Evolutionary conservation across 345 rosid genomes (phyloP), one percentile per base, ranked within the genome.

Genomic region (Noccaea bulbosa): DNA sequence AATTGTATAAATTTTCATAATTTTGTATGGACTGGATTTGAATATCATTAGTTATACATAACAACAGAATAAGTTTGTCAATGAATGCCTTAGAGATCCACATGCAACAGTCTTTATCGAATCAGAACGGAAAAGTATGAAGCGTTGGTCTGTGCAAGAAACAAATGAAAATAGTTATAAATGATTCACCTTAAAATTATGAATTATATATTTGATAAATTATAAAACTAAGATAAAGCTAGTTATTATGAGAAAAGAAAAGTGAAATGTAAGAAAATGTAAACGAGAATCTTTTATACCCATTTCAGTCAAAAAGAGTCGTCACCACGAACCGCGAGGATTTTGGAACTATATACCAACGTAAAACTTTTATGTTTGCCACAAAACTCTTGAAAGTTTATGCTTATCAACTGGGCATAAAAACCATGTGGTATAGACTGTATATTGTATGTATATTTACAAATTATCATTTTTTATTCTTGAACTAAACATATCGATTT

Each of bases 81-180:
- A 44, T 34, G 57, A 20, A 47, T 56, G 62, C 45, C 65, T 6
- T 71, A 1, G 39, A 6, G 27, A 65, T 47, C 66, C 71, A 73
- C 71, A 73, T 73, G 77, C 71, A 65, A 65, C 44, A 1, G 60
- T 56, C 65, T 47, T 48, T 48, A 20, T 73, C 77, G 27, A 48
- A 47, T n/a, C 52, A 10, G 57, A 73, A 57, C 35, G 52, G 45
- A 65, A 73, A 65, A 56, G 60, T 57, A 57, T 73, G 66, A 66
- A 65, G 59, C 71, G 65, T 65, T 73, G 60, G 50, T 38, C 30
- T 65, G 7, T 39, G 17, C 66, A 56, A 65, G 77, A 73, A 65
- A 49, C 70, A 39, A 70, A 57, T 73, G 70, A 73, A 47, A 24
- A 11, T 10, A 7, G 8, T 63, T 62, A 45, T 35, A 14, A 14